Evolutionary conservation across 306 rosid species (phyloP), one percentile per base, ranked within the genome.

Genomic region (Prunus salicina): DNA sequence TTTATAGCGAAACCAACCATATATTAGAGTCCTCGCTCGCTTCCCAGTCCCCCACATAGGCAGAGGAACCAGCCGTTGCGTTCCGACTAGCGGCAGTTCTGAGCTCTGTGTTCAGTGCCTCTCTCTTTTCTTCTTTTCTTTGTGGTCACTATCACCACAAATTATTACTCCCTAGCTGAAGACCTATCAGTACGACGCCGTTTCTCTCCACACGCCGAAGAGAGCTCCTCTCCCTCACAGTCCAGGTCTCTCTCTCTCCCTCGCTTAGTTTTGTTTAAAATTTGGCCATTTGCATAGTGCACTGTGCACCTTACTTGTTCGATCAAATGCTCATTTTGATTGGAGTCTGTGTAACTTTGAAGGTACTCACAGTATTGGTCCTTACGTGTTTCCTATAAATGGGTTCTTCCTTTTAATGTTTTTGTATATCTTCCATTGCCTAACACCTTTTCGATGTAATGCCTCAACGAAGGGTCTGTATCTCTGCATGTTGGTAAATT

Each of bases 381-480:
- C 61, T 64, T 10, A 8, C 20, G 3, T 18, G 8, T 34, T 64
- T 64, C 25, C 4, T 34, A 34, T 41, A 32, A 18, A 64, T 13
- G 47, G 25, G 49, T 2, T 4, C 2, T 8, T 34, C 9, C 1
- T 9, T 9, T 2, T 38, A 8, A 3, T 0, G 24, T 8, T 47
- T 57, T 16, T 34, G 8, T 55, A 6, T 3, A 12, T 69, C 58
- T 47, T 25, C 28, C 22, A 6, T 63, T 78, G 78, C 63, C 78
- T 9, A 1, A 3, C 57, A 71, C 47, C 13, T 79, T 60, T 72
- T 71, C 67, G 73, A 64, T 14, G 61, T 38, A 64, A 64, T 72
- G 77, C 49, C 61, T 72, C 78, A 38, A 2, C 0, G 3, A 13
- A 34, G 46, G 13, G 20, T 12, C 19, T 51, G 5, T 51, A 27